Evolutionary conservation across 1,284 basidiomycete genomes (phyloP).

Genomic region (Afroboletus lepidellus): DNA sequence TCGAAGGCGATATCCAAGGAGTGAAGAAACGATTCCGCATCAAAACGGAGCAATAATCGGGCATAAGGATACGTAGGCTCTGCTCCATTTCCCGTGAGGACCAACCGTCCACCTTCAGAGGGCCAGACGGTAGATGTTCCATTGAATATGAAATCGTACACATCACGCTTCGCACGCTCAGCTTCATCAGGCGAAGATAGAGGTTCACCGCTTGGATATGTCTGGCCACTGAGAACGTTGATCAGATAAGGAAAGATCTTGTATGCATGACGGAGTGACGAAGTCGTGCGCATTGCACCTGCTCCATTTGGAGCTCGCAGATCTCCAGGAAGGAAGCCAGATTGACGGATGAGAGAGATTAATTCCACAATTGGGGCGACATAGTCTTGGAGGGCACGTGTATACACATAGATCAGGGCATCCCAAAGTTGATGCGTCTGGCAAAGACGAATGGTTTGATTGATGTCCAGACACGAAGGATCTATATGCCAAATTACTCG

Average conservation of each 20-base stretch:
- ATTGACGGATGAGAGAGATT: slow-evolving; percentile 73
- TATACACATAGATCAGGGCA: slow-evolving; percentile 93
- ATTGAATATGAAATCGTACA: slow-evolving; percentile 83
- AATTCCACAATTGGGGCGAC: slow-evolving; percentile 88
- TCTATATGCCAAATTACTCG: slow-evolving; percentile 96
- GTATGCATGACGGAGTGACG: slow-evolving; percentile 69
- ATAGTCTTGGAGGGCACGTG: slow-evolving; percentile 84
- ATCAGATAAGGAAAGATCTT: slow-evolving; percentile 94
- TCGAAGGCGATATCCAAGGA: slow-evolving; percentile 94
- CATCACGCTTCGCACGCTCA: slow-evolving; percentile 62
- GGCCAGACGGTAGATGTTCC: slow-evolving; percentile 84
- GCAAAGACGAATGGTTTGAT: slow-evolving; percentile 89
- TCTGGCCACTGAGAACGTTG: slow-evolving; percentile 78
- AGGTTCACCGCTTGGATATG: slow-evolving; percentile 83
- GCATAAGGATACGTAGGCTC: slow-evolving; percentile 90
- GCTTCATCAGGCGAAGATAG: slow-evolving; percentile 58
- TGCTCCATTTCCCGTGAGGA: slow-evolving; percentile 67
- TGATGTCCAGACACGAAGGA: slow-evolving; percentile 87
- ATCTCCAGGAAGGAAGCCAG: slow-evolving; percentile 33
- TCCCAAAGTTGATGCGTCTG: slow-evolving; percentile 85
- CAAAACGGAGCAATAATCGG: slow-evolving; percentile 81
- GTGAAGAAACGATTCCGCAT: slow-evolving; percentile 94
- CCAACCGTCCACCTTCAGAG: slow-evolving; percentile 66
- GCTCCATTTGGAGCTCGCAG: slow-evolving; percentile 8
- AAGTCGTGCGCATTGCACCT: slow-evolving; percentile 33